Base-by-base conservation (phyloP, 2,329 filamentous ascomycete genomes). In the Apiospora rasikravindrae region DNA sequence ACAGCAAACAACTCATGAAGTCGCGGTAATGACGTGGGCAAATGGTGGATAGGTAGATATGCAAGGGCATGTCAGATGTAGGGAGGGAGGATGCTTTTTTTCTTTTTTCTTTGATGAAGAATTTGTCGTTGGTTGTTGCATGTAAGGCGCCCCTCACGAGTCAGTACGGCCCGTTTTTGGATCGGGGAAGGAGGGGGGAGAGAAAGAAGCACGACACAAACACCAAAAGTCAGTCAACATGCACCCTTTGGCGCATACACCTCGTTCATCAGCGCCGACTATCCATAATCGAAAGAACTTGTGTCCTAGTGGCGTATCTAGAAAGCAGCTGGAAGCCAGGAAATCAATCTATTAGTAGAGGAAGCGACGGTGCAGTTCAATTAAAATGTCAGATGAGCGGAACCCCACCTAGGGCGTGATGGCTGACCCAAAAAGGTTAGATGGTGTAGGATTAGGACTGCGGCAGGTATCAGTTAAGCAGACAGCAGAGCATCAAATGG, bases 301-400 rank as follows among this genome's bases (percentile, higher is more conserved):
- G 11, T 26, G 51, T 57, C 16, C 29, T 61, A 37, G 51, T 29
- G 53, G 16, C 16, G 33, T 22, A 61, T 61, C 19, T 61, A 61
- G 53, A 19, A 61, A 22, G 29, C 29, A 61, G 53, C 53, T 57
- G 51, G 51, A 61, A 10, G 53, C 8, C 53, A 61, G 53, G 53
- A 4, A 61, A 61, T 61, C 53, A 37, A n/a, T 37, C 53, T 61
- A n/a, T n/a, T n/a, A n/a, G n/a, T n/a, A 37, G 53, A 37, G 29
- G 29, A 11, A 26, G 29, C 16, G 53, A 29, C 16, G 53, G 53
- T 37, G 53, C 29, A 4, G 29, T 37, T 61, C 53, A 61, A 61
- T 61, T 61, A 61, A 61, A 61, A 22, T 37, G 53, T 61, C 29
- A 61, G 53, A 61, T 33, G 53, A 61, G 53, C 53, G 51, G 51